phyloP scores from a whole-genome alignment of 2,329 filamentous ascomycete genomes.

The Ampelomyces quisqualis region DNA sequence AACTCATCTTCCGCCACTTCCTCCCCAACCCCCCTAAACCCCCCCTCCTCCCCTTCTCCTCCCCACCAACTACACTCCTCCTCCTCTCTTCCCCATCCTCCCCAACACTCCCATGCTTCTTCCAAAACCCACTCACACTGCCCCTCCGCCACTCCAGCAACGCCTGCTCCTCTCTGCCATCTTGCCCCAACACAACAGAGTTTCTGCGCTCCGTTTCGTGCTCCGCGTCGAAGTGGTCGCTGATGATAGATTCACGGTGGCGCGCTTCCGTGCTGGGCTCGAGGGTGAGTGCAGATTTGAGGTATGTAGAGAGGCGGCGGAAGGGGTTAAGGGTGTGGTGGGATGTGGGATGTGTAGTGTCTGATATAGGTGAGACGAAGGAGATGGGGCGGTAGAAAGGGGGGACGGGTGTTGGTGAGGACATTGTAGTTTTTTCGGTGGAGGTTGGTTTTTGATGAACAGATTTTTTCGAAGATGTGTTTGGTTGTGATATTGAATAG shows the following conservation, averaged over 20 bases:
- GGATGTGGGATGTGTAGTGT: background rate
- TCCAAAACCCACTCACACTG: conserved; percentile 1
- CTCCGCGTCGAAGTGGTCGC: background rate
- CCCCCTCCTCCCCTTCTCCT: background rate
- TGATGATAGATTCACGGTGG: conserved; percentile 2
- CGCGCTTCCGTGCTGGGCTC: background rate
- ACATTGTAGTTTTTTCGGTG: background rate
- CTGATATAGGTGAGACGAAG: conserved; percentile 5
- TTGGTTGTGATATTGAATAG: no score
- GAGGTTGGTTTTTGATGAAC: no score
- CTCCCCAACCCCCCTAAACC: background rate
- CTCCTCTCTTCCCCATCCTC: background rate
- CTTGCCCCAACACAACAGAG: background rate
- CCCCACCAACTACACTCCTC: background rate
- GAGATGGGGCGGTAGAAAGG: conserved; percentile 3
- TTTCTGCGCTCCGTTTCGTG: background rate
- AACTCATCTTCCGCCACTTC: conserved; percentile 3
- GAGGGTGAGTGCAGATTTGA: conserved; percentile 2
- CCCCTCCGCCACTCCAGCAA: background rate
- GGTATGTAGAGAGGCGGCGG: conserved; percentile 2
- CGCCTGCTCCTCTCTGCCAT: background rate
- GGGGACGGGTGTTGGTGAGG: background rate
- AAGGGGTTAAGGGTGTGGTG: background rate
- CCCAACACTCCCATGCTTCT: conserved; percentile 3
- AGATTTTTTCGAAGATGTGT: no score